A percentile compares a stretch with the other conserved stretches of the same genome.
These are phyloP conservation scores for Verruconis gallopava DNA, from an alignment of 2,329 filamentous ascomycete genomes.

Conservation along the genomic window DNA sequence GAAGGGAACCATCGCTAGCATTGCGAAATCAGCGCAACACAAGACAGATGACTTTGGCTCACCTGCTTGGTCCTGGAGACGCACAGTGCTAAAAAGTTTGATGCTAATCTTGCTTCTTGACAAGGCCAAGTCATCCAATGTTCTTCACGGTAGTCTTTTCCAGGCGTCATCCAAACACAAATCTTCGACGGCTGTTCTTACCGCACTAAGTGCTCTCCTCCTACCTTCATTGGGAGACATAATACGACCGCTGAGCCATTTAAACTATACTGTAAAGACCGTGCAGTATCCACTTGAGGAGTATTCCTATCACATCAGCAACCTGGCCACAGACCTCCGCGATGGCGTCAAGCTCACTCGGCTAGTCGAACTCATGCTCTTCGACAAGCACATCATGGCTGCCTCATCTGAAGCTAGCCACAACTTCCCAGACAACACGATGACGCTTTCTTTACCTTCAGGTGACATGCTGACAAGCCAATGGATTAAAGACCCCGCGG, in stretches of 20 bases:
- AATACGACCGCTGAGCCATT: conserved; percentile 39
- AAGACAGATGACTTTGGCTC: conserved; percentile 27
- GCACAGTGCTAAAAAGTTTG: conserved; percentile 43
- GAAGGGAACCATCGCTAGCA: conserved; percentile 25
- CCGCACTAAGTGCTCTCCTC: conserved; percentile 39
- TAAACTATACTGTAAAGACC: conserved; percentile 43
- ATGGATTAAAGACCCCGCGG: conserved; percentile 14
- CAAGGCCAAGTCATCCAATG: conserved; percentile 31
- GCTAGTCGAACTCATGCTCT: conserved; percentile 41
- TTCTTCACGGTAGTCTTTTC: conserved; percentile 36
- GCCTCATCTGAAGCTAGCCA: background rate
- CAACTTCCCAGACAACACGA: conserved; percentile 22
- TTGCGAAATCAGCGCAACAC: conserved; percentile 21
- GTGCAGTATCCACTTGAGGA: conserved; percentile 46
- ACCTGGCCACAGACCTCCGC: conserved; percentile 49
- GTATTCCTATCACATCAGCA: conserved; percentile 43
- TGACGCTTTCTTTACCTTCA: conserved; percentile 33
- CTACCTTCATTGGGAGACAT: conserved; percentile 48
- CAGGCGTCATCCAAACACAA: conserved; percentile 39
- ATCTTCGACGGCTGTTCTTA: conserved; percentile 41
- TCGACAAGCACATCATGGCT: conserved; percentile 8
- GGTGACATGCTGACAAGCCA: conserved; percentile 30
- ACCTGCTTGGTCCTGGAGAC: conserved; percentile 38
- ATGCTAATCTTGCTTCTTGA: conserved; percentile 50
- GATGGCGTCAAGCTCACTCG: conserved; percentile 48